phyloP scores from a whole-genome alignment of 495 filamentous ascomycete species.

The Lentithecium fluviatile region DNA sequence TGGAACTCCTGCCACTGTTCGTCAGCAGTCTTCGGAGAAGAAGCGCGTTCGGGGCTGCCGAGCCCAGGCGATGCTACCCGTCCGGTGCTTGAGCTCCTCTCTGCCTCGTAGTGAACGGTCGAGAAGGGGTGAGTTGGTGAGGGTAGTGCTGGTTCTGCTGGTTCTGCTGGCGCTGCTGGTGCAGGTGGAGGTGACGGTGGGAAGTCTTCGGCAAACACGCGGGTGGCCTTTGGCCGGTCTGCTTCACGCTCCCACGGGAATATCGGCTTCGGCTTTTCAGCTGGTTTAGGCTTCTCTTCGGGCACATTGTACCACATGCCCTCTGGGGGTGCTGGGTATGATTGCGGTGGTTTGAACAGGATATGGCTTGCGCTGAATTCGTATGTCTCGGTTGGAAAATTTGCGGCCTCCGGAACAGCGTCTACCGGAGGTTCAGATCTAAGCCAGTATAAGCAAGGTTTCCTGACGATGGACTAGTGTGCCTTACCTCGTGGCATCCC shows the following conservation, averaged over 20 bases:
- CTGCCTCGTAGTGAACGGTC: constrained; percentile 24
- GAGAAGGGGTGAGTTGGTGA: constrained; percentile 18
- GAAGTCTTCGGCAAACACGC: constrained; percentile 67
- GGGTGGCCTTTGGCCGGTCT: constrained; percentile 60
- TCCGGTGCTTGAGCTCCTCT: neutral
- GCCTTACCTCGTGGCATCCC: constrained; percentile 64
- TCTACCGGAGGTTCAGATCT: constrained; percentile 73
- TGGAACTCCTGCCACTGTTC: constrained; percentile 65
- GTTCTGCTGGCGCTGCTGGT: constrained; percentile 30
- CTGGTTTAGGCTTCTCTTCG: constrained; percentile 52
- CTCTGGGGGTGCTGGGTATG: constrained; percentile 78
- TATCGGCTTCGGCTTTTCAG: constrained; percentile 60
- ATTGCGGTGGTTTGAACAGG: constrained; percentile 70
- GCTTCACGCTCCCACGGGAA: constrained; percentile 78
- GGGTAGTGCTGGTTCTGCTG: constrained; percentile 18
- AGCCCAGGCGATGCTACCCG: constrained; percentile 11
- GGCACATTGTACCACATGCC: constrained; percentile 83
- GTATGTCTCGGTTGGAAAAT: constrained; percentile 71
- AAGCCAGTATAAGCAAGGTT: constrained; percentile 40
- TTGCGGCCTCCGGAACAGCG: constrained; percentile 73
- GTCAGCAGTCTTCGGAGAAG: constrained; percentile 25
- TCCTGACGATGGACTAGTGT: neutral
- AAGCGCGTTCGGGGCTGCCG: constrained; percentile 8
- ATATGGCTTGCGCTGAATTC: constrained; percentile 68
- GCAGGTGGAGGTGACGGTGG: constrained; percentile 34